A percentile compares a stretch with the other conserved stretches of the same genome.
These are phyloP conservation scores for Leishmania gerbilli DNA, from an alignment of 208 protist genomes.

Conservation along the genomic window DNA sequence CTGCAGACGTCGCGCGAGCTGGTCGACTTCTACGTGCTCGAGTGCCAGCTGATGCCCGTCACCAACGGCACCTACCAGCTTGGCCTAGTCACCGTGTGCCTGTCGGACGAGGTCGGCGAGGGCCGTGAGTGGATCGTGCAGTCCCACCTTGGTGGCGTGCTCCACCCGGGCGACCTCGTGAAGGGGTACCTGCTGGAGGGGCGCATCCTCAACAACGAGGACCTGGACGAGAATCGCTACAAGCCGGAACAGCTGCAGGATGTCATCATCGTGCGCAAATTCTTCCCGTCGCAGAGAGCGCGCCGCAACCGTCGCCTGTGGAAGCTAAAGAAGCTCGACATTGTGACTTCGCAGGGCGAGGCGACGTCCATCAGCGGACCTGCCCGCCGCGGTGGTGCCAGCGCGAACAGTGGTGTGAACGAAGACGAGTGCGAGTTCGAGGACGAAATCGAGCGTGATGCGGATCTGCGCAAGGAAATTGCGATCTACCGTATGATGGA, in stretches of 20 bases:
- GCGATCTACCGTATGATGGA: slow-evolving; percentile 79
- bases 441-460: slow-evolving; percentile 86
- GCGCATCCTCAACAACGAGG: slow-evolving; percentile 92
- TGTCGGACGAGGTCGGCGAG: slow-evolving; percentile 94
- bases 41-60: slow-evolving; percentile 81
- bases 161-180: slow-evolving; percentile 95
- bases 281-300: slow-evolving; percentile 83
- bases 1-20: slow-evolving; percentile 87
- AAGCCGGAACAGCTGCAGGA: slow-evolving; percentile 84
- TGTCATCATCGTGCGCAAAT: slow-evolving; percentile 94
- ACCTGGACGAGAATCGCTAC: slow-evolving; percentile 77
- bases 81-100: slow-evolving; percentile 95
- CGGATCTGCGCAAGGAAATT: slow-evolving; percentile 81
- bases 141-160: slow-evolving; percentile 94
- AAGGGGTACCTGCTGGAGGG: slow-evolving; percentile 94
- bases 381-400: slow-evolving; percentile 16
- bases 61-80: slow-evolving; percentile 91
- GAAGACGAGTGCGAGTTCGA: slow-evolving; percentile 84
- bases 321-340: slow-evolving; percentile 85
- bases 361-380: slow-evolving; percentile 28
- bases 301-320: slow-evolving; percentile 71
- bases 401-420: slow-evolving; percentile 17
- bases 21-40: slow-evolving; percentile 96
- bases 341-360: slow-evolving; percentile 61
- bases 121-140: slow-evolving; percentile 94